phyloP scores from a whole-genome alignment of 2,329 filamentous ascomycete genomes.

The Graphilbum ipis-grandicollis region DNA sequence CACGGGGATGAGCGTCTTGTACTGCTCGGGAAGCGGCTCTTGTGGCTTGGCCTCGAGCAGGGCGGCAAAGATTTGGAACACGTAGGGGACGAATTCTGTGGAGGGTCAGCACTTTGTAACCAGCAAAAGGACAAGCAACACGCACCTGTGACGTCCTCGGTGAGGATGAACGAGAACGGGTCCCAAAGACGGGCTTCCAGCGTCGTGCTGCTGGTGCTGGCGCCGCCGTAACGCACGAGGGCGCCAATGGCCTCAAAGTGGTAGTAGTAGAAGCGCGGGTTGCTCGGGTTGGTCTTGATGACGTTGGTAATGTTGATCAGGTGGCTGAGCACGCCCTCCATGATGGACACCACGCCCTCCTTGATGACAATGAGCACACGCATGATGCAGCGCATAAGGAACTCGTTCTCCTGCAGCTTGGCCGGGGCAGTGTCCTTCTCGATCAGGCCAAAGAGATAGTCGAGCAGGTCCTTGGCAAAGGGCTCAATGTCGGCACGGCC shows the following conservation, averaged over 20 bases:
- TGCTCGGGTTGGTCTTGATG: slow-evolving; percentile 89
- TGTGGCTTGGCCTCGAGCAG: slow-evolving; percentile 74
- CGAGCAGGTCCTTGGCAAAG: slow-evolving; percentile 68
- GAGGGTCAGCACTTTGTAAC: slow-evolving; percentile 13
- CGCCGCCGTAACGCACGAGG: slow-evolving; percentile 56
- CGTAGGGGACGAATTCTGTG: slow-evolving; percentile 81
- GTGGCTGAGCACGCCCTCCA: slow-evolving; percentile 65
- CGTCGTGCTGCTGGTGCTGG: slow-evolving; percentile 46
- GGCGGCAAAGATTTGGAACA: slow-evolving; percentile 88
- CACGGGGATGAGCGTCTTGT: slow-evolving; percentile 60
- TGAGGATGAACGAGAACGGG: slow-evolving; percentile 65
- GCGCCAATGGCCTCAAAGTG: slow-evolving; percentile 92
- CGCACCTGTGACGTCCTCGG: slow-evolving; percentile 61
- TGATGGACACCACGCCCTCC: slow-evolving; percentile 57
- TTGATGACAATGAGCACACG: slow-evolving; percentile 87
- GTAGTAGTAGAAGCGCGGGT: slow-evolving; percentile 96
- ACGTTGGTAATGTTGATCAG: slow-evolving; percentile 79
- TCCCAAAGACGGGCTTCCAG: slow-evolving; percentile 66
- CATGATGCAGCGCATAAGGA: slow-evolving; percentile 98
- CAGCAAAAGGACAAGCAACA: background rate
- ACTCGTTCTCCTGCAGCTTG: slow-evolving; percentile 97
- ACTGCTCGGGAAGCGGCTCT: slow-evolving; percentile 62
- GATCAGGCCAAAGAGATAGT: slow-evolving; percentile 82
- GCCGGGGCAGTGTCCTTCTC: slow-evolving; percentile 69
- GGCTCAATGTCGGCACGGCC: slow-evolving; percentile 61